These are phyloP conservation scores for Mercurialis annua DNA, from an alignment of 345 rosid genomes.

Conservation along the genomic window DNA sequence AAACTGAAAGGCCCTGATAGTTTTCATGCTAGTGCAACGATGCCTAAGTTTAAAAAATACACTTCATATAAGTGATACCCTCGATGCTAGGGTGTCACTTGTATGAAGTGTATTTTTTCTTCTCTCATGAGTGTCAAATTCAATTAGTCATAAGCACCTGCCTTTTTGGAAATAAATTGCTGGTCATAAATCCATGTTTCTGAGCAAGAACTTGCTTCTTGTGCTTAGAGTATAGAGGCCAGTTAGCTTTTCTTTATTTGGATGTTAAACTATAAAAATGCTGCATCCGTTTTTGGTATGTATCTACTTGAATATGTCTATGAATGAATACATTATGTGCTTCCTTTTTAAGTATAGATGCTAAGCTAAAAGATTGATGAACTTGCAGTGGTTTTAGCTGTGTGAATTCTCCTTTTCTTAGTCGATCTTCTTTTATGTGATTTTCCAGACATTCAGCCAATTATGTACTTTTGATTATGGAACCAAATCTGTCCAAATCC, in stretches of 20 bases:
- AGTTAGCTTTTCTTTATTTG: not conserved
- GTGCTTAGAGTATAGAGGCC: constrained; percentile 1
- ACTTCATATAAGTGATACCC: no score
- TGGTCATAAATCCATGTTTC: not conserved
- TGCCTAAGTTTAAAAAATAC: not conserved
- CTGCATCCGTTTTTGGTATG: not conserved
- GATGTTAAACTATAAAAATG: not conserved
- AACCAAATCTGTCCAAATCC: constrained; percentile 62
- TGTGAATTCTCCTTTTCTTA: not conserved
- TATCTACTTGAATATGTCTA: no score
- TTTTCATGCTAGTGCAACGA: not conserved
- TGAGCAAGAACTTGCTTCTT: not conserved
- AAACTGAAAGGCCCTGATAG: not conserved
- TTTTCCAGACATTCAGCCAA: constrained; percentile 90
- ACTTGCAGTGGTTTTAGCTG: not conserved
- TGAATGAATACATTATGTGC: no score
- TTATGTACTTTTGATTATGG: constrained; percentile 72
- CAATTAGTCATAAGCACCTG: not conserved
- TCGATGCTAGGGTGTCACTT: no score
- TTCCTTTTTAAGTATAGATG: not conserved
- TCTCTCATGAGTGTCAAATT: not conserved
- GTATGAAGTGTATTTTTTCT: no score
- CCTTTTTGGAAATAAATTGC: not conserved
- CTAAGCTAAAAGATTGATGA: not conserved
- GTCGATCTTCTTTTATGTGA: constrained; percentile 3